Conservation (phyloP, 805 yeast genomes). For the Saturnispora saitoi region DNA sequence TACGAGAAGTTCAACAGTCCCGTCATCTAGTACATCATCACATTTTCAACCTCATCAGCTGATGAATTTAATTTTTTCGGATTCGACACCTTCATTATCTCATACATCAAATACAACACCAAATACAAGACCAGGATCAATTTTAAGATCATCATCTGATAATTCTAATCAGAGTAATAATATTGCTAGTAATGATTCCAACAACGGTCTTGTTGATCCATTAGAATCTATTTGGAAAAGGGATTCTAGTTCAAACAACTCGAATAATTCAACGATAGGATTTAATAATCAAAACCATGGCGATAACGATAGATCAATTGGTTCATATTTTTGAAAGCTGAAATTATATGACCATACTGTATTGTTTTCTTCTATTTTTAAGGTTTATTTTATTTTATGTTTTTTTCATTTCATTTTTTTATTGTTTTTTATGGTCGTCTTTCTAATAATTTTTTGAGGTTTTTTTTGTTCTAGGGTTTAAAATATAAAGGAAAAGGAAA, state of each 20-base stretch:
- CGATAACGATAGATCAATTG: not conserved
- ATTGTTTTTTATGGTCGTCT: not conserved
- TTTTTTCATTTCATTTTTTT: not conserved
- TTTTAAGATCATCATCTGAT: not conserved
- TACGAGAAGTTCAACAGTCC: not conserved
- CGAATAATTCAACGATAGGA: not conserved
- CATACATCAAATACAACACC: constrained; percentile 1
- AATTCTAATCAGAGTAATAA: not conserved
- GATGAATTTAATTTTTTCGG: constrained; percentile 2
- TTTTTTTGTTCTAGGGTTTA: not conserved
- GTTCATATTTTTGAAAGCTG: constrained; percentile 6
- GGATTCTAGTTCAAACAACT: not conserved
- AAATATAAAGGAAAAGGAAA: not conserved
- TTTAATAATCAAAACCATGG: not conserved
- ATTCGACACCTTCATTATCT: not conserved
- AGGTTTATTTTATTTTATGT: not conserved
- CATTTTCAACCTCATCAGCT: constrained; percentile 6
- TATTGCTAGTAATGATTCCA: not conserved
- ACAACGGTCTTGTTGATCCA: constrained; percentile 12
- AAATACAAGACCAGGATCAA: not conserved
- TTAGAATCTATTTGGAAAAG: constrained; percentile 16
- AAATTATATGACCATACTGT: no score
- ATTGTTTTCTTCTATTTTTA: no score
- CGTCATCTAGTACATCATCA: constrained; percentile 3
- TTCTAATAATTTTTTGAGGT: not conserved